Evolutionary conservation across 495 filamentous ascomycete genomes (phyloP), one percentile per base, ranked within the genome.

Genomic region (Aeminium ludgeri): DNA sequence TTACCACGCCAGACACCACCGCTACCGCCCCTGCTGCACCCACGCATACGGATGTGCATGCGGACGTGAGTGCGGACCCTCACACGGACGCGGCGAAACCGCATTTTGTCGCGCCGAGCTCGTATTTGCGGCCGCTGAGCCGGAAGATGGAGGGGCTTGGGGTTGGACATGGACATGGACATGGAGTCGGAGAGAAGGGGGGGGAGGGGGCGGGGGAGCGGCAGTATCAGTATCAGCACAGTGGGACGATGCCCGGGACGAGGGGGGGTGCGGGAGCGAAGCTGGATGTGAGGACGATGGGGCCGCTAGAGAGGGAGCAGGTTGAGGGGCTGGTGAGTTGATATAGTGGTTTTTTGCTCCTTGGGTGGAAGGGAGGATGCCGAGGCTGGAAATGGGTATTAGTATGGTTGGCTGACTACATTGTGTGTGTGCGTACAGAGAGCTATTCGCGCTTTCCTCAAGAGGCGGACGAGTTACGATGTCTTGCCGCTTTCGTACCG

Each of bases 401-500:
- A n/a, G 38, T 2, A 8, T 1, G 38, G 6, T 30, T 40, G 20
- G 38, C 18, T 29, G 16, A 35, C 39, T 46, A 15, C 27, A 39
- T 36, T 25, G 34, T 36, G n/a, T 25, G 32, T 29, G 17, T n/a
- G 38, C 46, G 30, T 4, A 40, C 60, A 95, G 86, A 73, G 74
- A 65, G 77, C 80, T 42, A 82, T 99, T 56, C 80, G 89, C 59
- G 83, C 93, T 51, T 99, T 99, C 65, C 73, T 99, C 52, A 94
- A 87, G 60, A 81, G 92, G 46, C 79, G 89, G 48, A 95, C 80
- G 28, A 94, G 86, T 55, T 96, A 99, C 68, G 89, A 99, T 63
- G 91, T 99, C 47, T 73, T 99, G 17, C 89, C 89, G n/a, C 74
- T 99, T 36, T 94, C 86, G 44, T 99, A 89, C 62, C 79, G 89